Evolutionary conservation across 495 filamentous ascomycete species (phyloP), one percentile per base, ranked within the genome.

Genomic region (Pyrenopolyporus hunteri): DNA sequence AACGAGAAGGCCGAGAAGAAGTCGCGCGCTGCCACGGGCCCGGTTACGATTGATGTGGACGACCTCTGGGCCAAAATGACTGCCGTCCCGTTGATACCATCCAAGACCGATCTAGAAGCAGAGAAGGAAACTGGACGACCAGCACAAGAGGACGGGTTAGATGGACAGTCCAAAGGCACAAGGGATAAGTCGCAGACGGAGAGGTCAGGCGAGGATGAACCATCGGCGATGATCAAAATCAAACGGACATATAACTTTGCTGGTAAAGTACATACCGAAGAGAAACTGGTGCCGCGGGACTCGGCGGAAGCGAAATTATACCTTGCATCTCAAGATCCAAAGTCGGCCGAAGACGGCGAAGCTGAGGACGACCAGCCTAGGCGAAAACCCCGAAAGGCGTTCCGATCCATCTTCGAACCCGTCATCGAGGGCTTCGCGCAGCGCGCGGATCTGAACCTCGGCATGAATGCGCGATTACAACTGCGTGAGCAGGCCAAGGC

Each of bases 201-300:
- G 33, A 53, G 55, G 10, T 28, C 32, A 58, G 73, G 26, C 78
- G 31, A 51, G 22, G 36, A 22, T 22, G 60, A 59, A 5, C 33
- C 43, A n/a, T 26, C 51, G 20, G 59, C 87, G 11, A 84, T 84
- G 77, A 84, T 98, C 59, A 87, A 87, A 47, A 95, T 98, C 43
- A 93, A 89, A 57, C 87, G 90, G 23, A 92, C 88, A 4, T 96
- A 96, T 75, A 88, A 89, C 51, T 98, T 96, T 66, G 94, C 94
- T 9, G 95, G 95, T 52, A 87, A 93, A 69, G 82, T 86, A 32
- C 89, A 89, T 64, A 90, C 87, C 1, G 89, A 93, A 66, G 86
- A 92, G 66, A 94, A 94, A 73, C 74, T 87, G 8, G 91, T 97
- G 1, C 80, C 87, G 1, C 85, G 85, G 20, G 80, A 87, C 66